Base-by-base conservation (phyloP, 2,329 filamentous ascomycete species). In the Ophiostoma fasciatum region DNA sequence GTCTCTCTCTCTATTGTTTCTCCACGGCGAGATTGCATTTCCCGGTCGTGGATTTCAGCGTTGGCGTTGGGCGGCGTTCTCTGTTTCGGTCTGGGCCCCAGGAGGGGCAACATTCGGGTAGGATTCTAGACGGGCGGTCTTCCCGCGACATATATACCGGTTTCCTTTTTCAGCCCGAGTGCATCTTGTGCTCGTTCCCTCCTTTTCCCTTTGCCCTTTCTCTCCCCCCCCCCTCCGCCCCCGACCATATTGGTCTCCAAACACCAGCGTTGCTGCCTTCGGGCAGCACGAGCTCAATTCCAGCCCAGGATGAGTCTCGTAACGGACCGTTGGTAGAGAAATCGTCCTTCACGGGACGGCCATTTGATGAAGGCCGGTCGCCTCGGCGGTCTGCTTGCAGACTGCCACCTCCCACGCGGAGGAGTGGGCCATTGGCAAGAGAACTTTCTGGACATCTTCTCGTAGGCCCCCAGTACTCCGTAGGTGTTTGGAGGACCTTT, bases 301-400 rank as follows among this genome's bases (percentile, higher is more conserved):
- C 68, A 38, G 53, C 68, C 62, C 66, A 78, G 71, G 70, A 72
- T 67, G 61, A 64, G 69, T 66, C 62, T 66, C 76, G 78, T 78
- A 82, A 83, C 78, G 79, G 78, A 83, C 74, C 78, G 75, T 79
- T 82, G 78, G 79, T 54, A 84, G 64, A 81, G 61, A 47, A 62
- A 53, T 45, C 36, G 5, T 19, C 13, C 14, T 41, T 45, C 41
- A 40, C 19, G 45, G 46, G 48, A 41, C 44, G 31, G 44, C 51
- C 53, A 52, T 49, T 38, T 45, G 48, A 42, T 58, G 58, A 60
- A 60, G 57, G 56, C 57, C 49, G 40, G 46, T 50, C 55, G 51
- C 42, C 45, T 45, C 45, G n/a, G n/a, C n/a, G 52, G 44, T 47
- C 45, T 47, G 30, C 46, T 44, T 26, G 34, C 29, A 37, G 45